Evolutionary conservation across 345 rosid species (phyloP).

Genomic region (Carallia pectinifolia): DNA sequence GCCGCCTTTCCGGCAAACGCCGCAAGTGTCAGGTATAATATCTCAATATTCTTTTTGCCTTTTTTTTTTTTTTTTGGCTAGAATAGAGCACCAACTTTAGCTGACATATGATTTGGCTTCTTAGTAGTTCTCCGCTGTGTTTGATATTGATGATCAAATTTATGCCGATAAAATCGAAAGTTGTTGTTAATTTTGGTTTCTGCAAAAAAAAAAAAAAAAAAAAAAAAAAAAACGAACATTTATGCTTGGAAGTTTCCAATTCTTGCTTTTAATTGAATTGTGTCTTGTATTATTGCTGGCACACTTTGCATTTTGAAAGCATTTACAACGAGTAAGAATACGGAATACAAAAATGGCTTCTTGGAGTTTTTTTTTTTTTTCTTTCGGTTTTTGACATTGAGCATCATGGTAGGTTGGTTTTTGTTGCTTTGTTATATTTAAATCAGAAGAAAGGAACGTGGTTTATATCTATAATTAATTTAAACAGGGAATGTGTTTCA

Average conservation of each 20-base stretch:
- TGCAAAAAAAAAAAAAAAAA: no score
- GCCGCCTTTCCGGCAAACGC: constrained; percentile 77
- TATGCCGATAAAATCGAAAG: background rate
- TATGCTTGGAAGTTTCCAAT: background rate
- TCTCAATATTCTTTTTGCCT: no score
- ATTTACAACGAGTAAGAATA: no score
- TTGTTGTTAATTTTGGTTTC: background rate
- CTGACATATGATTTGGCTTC: background rate
- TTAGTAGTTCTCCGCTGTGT: background rate
- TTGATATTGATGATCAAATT: background rate
- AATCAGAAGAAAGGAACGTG: background rate
- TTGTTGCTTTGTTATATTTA: background rate
- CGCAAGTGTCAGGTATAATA: constrained; percentile 61
- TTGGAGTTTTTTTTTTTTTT: no score
- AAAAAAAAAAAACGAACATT: no score
- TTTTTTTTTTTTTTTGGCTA: background rate
- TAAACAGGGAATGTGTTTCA: constrained; percentile 88
- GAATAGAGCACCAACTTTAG: background rate
- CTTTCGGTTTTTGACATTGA: no score
- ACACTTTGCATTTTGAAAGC: no score
- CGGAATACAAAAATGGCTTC: no score
- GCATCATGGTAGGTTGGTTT: background rate
- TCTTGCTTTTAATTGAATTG: background rate
- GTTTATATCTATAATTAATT: background rate
- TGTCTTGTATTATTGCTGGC: background rate